Conservation (phyloP, 371 early-diverging fungal genomes). For the Thermomucor indicae-seudaticae region DNA sequence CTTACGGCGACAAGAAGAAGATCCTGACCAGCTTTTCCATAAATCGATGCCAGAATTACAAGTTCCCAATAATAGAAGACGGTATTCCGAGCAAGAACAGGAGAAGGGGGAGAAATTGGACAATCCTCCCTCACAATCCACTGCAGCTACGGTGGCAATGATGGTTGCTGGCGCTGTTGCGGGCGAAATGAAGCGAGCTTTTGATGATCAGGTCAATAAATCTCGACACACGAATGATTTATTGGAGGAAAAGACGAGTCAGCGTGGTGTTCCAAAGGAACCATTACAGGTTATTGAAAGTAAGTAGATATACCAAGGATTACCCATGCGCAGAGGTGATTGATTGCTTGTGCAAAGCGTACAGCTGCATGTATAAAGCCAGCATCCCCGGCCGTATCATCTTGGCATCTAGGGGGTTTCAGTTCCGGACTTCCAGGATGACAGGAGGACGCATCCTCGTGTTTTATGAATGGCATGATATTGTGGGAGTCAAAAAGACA, state of each 20-base stretch:
- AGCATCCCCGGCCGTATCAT: slow-evolving; percentile 31
- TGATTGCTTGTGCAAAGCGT: slow-evolving; percentile 10
- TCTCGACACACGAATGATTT: not conserved
- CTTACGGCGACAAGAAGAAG: slow-evolving; percentile 12
- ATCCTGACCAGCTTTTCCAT: not conserved
- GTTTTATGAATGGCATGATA: slow-evolving; percentile 26
- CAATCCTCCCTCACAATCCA: too few species aligned
- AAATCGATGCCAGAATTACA: too few species aligned
- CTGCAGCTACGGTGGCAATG: slow-evolving; percentile 21
- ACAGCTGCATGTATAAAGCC: slow-evolving; percentile 29
- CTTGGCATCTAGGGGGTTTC: slow-evolving; percentile 11
- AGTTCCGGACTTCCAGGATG: slow-evolving; percentile 36
- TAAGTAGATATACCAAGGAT: too few species aligned
- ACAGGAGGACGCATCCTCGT: slow-evolving; percentile 31
- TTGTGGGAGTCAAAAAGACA: slow-evolving; percentile 31
- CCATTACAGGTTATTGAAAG: slow-evolving; percentile 6
- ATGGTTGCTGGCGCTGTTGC: slow-evolving; percentile 29
- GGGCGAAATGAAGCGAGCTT: slow-evolving; percentile 12
- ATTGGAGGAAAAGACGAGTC: slow-evolving; percentile 10
- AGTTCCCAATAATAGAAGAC: too few species aligned
- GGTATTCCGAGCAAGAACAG: too few species aligned
- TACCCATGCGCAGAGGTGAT: not conserved
- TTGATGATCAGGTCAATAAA: slow-evolving; percentile 14
- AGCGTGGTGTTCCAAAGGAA: not conserved
- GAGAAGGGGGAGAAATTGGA: too few species aligned